phyloP scores from a whole-genome alignment of 768 basidiomycete species.

The Zangia roseola region DNA sequence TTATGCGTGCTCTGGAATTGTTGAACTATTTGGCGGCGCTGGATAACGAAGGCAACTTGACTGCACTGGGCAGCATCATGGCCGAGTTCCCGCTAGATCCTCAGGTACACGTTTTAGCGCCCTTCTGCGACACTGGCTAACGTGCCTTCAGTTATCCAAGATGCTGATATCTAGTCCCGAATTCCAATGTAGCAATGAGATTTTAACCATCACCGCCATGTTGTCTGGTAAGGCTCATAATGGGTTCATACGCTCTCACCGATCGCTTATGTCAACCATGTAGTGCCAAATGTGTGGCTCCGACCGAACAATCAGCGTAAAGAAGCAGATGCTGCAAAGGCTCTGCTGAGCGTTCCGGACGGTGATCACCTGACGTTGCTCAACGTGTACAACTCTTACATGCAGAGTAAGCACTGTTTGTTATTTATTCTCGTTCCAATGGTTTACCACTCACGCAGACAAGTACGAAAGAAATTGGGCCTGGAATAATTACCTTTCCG shows the following conservation, averaged over 20 bases:
- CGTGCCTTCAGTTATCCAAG: slow-evolving; percentile 62
- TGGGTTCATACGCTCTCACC: neutral
- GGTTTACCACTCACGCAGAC: slow-evolving; percentile 42
- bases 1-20: slow-evolving; percentile 95
- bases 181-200: slow-evolving; percentile 94
- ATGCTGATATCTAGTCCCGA: slow-evolving; percentile 93
- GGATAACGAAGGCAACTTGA: slow-evolving; percentile 92
- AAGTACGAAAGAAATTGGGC: slow-evolving; percentile 83
- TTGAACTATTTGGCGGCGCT: slow-evolving; percentile 90
- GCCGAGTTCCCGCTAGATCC: slow-evolving; percentile 99
- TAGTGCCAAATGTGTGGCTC: slow-evolving; percentile 88
- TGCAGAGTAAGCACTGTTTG: slow-evolving; percentile 55
- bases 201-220: slow-evolving; percentile 95
- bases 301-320: slow-evolving; percentile 84
- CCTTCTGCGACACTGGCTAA: neutral
- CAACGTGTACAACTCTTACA: slow-evolving; percentile 94
- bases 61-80: slow-evolving; percentile 85
- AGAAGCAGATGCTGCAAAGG: slow-evolving; percentile 93
- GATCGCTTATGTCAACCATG: neutral
- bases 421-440: neutral
- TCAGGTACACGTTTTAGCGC: slow-evolving; percentile 52
- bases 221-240: slow-evolving; percentile 66
- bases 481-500: slow-evolving; percentile 86
- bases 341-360: slow-evolving; percentile 83
- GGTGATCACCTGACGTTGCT: slow-evolving; percentile 95